A percentile compares a stretch with the other conserved stretches of the same genome.
phyloP scores from a whole-genome alignment of 768 basidiomycete species.

The Tulasnella sp. region DNA sequence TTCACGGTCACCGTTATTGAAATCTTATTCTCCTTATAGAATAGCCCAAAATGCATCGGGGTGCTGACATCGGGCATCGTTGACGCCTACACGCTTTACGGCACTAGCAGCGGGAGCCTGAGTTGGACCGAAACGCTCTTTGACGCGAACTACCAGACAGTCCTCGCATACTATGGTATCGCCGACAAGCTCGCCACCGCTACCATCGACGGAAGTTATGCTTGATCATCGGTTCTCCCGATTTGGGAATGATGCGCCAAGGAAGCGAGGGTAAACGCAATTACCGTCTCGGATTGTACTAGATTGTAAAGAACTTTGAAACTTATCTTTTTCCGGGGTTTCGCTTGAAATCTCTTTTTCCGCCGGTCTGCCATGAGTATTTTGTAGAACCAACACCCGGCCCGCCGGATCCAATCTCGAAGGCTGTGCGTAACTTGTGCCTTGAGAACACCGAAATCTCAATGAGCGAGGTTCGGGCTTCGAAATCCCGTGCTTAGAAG shows the following conservation, averaged over 20 bases:
- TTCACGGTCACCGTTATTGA: background rate
- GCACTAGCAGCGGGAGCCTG: slow-evolving; percentile 38
- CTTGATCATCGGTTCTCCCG: background rate
- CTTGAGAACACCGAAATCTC: background rate
- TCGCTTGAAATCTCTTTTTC: background rate
- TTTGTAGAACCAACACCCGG: background rate
- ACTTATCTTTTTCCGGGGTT: background rate
- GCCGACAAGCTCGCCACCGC: background rate
- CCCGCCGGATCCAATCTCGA: background rate
- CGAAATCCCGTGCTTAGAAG: background rate
- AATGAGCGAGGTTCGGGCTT: background rate
- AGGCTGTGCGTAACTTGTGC: background rate
- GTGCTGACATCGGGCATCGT: slow-evolving; percentile 45
- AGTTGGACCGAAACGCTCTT: slow-evolving; percentile 15
- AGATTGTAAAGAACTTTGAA: background rate
- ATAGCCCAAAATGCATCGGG: background rate
- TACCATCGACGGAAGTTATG: background rate
- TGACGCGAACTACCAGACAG: slow-evolving; percentile 16
- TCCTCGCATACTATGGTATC: slow-evolving; percentile 19
- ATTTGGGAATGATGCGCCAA: background rate
- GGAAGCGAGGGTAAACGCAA: background rate
- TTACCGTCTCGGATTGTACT: background rate
- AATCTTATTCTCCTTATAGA: background rate
- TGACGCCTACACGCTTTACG: slow-evolving; percentile 42
- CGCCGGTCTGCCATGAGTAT: background rate